Conservation (phyloP, 176 grass and related monocot genomes). For the Carex scoparia region DNA sequence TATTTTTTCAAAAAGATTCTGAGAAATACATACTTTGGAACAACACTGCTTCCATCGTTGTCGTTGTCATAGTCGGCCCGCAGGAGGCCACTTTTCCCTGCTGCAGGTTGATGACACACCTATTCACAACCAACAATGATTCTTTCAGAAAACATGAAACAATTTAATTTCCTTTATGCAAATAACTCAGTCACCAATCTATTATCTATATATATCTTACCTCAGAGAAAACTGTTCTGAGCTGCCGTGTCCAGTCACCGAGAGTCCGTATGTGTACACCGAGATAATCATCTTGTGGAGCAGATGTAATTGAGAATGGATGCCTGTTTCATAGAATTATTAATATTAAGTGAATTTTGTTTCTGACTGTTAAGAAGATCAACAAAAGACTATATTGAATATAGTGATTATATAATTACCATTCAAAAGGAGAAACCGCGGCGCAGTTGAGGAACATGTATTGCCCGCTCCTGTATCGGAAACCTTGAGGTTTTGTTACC, state of each 20-base stretch:
- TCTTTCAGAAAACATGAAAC: background rate
- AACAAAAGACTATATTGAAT: too few relatives aligned
- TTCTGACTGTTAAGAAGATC: background rate
- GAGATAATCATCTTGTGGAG: slow-evolving; percentile 79
- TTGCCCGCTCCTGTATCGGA: slow-evolving; percentile 38
- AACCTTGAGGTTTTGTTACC: slow-evolving; percentile 36
- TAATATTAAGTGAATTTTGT: background rate
- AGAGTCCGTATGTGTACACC: slow-evolving; percentile 91
- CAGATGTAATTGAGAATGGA: slow-evolving; percentile 98
- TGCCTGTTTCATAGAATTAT: slow-evolving; percentile 45
- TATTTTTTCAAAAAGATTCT: background rate
- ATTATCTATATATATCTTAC: background rate
- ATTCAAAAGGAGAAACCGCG: slow-evolving; percentile 34
- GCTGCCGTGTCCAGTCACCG: slow-evolving; percentile 92
- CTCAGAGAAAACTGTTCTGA: slow-evolving; percentile 72
- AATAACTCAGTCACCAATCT: background rate
- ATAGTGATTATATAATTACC: slow-evolving; percentile 9
- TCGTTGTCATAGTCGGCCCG: slow-evolving; percentile 9
- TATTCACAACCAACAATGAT: background rate
- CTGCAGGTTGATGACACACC: slow-evolving; percentile 3
- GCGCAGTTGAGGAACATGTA: slow-evolving; percentile 32
- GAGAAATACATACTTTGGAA: slow-evolving; percentile 5
- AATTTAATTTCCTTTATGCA: background rate
- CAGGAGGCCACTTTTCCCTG: slow-evolving; percentile 16
- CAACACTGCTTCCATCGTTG: background rate